A percentile compares a stretch with the other conserved stretches of the same genome.
Conservation (phyloP, 2,329 filamentous ascomycete species). For the Dactylellina cionopaga region DNA sequence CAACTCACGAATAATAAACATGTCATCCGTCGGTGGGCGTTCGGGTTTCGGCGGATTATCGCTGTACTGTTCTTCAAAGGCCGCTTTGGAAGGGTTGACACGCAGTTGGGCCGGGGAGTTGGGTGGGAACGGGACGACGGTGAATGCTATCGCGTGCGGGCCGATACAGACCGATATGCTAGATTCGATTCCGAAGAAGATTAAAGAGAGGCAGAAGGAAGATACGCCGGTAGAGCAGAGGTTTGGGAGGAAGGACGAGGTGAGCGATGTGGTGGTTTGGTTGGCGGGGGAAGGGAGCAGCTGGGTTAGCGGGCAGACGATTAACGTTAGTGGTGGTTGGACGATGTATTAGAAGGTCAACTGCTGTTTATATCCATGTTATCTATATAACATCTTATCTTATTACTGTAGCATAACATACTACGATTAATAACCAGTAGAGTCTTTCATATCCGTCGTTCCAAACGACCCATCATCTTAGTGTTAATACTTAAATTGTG, state of each 20-base stretch:
- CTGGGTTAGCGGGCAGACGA: conserved; percentile 68
- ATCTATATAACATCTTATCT: neutral
- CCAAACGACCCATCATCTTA: neutral
- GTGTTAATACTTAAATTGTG: no score
- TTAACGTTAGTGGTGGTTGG: conserved; percentile 67
- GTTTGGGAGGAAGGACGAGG: conserved; percentile 66
- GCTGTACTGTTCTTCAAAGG: conserved; percentile 70
- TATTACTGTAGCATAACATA: no score
- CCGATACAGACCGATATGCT: conserved; percentile 70
- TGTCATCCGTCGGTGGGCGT: conserved; percentile 67
- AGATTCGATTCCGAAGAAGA: conserved; percentile 63
- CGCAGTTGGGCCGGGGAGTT: conserved; percentile 70
- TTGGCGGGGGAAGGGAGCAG: conserved; percentile 65
- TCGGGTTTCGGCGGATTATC: conserved; percentile 55
- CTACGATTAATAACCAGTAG: no score
- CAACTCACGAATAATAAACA: conserved; percentile 68
- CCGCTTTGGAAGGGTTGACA: conserved; percentile 70
- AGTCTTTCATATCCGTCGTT: no score
- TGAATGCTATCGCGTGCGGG: conserved; percentile 71
- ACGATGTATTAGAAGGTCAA: conserved; percentile 36
- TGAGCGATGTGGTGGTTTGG: conserved; percentile 69
- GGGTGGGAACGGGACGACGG: conserved; percentile 68
- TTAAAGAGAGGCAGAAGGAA: conserved; percentile 65
- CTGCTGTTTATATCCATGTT: neutral
- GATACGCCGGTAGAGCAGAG: conserved; percentile 66